A percentile compares a stretch with the other conserved stretches of the same genome.
phyloP scores from a whole-genome alignment of 2,329 filamentous ascomycete genomes.

The Stylonectria norvegica region DNA sequence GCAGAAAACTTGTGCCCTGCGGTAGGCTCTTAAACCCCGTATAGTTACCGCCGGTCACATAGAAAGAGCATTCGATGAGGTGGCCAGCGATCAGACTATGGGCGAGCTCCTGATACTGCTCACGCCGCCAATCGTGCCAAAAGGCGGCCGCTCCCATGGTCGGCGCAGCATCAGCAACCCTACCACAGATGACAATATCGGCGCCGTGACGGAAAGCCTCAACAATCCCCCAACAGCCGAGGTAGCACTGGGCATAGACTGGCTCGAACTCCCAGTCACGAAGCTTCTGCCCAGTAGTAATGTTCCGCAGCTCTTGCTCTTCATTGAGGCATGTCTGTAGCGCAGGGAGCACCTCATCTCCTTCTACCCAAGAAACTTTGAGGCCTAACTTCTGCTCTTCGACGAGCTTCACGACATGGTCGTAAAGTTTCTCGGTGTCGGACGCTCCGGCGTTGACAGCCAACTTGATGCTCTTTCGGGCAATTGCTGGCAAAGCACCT shows the following conservation, averaged over 20 bases:
- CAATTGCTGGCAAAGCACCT: slow-evolving; percentile 35
- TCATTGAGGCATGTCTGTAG: too few species aligned
- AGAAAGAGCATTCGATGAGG: slow-evolving; percentile 52
- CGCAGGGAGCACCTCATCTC: slow-evolving; percentile 34
- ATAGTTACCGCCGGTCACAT: slow-evolving; percentile 54
- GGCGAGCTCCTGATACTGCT: slow-evolving; percentile 47
- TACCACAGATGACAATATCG: slow-evolving; percentile 47
- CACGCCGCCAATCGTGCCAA: slow-evolving; percentile 52
- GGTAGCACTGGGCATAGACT: slow-evolving; percentile 39
- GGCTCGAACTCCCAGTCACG: slow-evolving; percentile 28
- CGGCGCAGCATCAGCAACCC: slow-evolving; percentile 47
- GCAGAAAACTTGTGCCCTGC: too few species aligned
- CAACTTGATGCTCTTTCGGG: slow-evolving; percentile 33
- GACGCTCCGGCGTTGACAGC: slow-evolving; percentile 40
- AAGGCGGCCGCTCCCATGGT: slow-evolving; percentile 55
- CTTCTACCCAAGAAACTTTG: too few species aligned
- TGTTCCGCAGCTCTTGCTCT: too few species aligned
- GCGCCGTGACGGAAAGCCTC: slow-evolving; percentile 41
- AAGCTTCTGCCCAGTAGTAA: slow-evolving; percentile 16
- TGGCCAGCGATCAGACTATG: slow-evolving; percentile 50
- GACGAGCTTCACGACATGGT: slow-evolving; percentile 31
- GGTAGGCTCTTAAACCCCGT: slow-evolving; percentile 45
- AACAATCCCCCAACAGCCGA: slow-evolving; percentile 48
- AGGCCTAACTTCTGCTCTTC: too few species aligned
- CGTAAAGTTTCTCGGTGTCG: slow-evolving; percentile 33